Evolutionary conservation across 2,329 filamentous ascomycete species (phyloP).

Genomic region (Exophiala lecanii-corni): DNA sequence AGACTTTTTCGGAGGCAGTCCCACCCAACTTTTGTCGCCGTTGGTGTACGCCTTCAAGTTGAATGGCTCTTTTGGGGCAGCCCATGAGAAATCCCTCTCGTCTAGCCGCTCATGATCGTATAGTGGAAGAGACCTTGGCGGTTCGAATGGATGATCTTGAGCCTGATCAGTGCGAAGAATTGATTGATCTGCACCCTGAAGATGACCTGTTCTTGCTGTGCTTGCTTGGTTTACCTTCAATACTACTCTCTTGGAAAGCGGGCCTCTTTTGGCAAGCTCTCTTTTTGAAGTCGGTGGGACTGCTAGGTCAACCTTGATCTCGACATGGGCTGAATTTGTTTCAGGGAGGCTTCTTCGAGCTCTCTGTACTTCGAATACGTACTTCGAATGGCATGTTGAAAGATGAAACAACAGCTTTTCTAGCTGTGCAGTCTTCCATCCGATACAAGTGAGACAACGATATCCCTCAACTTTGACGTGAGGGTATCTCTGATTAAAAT

Average conservation of each 20-base stretch:
- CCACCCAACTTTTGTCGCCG: conserved; percentile 19
- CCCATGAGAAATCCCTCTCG: conserved; percentile 11
- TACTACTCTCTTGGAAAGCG: neutral
- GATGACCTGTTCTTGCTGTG: too few species aligned
- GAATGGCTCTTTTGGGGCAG: conserved; percentile 21
- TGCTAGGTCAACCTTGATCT: conserved; percentile 17
- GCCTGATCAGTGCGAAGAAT: neutral
- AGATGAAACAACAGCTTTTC: conserved; percentile 24
- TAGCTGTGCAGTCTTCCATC: conserved; percentile 11
- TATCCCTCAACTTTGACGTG: conserved; percentile 18
- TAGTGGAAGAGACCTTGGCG: neutral
- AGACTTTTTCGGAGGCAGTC: neutral
- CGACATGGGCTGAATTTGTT: conserved; percentile 8
- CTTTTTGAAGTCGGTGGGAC: conserved; percentile 4
- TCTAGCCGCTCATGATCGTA: neutral
- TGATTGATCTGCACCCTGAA: neutral
- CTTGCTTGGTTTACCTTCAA: neutral
- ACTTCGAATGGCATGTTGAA: conserved; percentile 20
- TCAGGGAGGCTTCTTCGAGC: conserved; percentile 5
- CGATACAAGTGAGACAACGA: conserved; percentile 20
- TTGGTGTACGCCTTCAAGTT: conserved; percentile 20
- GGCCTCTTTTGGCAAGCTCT: conserved; percentile 2
- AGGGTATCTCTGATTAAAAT: conserved; percentile 9
- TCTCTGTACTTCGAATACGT: conserved; percentile 18
- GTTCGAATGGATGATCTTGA: neutral